Base-by-base conservation (phyloP, 768 basidiomycete genomes). In the Tricholoma sp. region DNA sequence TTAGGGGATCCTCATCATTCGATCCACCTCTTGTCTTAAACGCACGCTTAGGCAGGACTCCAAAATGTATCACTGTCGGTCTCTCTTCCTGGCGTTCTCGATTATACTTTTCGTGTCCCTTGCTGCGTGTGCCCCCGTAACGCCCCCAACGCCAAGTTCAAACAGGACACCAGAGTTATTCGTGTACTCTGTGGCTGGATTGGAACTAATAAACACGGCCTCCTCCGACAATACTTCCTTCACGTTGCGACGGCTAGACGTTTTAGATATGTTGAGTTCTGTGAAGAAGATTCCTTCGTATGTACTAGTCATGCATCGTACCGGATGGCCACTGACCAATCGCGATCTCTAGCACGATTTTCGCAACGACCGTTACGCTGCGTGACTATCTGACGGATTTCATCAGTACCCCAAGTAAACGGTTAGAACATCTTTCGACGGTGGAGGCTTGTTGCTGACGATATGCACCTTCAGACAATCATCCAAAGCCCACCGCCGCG, bases 41-140 rank as follows among this genome's bases (percentile, higher is more conserved):
- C 52, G 27, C 52, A 24, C 52, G 29, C 50, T 41, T 22, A 49
- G 50, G 32, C 32, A 11, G 45, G 31, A 41, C n/a, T n/a, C n/a
- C 54, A 46, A 31, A 35, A 62, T 63, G 61, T 59, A 57, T 41
- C 39, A 43, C 54, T 54, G 19, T 50, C 56, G 56, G 16, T 41
- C 52, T 60, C 21, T 57, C 31, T 39, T 61, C 52, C 50, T 62
- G 19, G 56, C 58, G 37, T 52, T 64, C 35, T 14, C n/a, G 39
- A 41, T 62, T 50, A 47, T 63, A 22, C 47, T 62, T 53, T 47
- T 57, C 47, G 24, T 59, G 31, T 57, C 57, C 45, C 52, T 61
- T 8, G 55, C 34, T 10, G 18, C 31, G 9, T 31, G 45, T 18
- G 55, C 55, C 22, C 55, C 55, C 18, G 24, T 56, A 24, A 24